These are phyloP conservation scores for Arthrobotrys iridis DNA, from an alignment of 2,329 filamentous ascomycete species.

Conservation along the genomic window DNA sequence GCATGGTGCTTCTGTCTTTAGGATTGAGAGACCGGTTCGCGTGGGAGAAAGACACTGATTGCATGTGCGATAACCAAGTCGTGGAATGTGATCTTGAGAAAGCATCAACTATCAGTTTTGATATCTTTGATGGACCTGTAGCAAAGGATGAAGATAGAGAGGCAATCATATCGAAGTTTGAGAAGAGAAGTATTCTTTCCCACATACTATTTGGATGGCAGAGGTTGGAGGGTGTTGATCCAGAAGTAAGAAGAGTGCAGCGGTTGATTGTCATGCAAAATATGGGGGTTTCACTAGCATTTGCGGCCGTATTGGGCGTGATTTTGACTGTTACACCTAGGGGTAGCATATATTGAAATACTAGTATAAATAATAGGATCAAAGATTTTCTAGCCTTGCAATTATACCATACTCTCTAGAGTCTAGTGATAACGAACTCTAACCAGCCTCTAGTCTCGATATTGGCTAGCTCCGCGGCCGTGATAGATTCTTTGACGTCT, in stretches of 20 bases:
- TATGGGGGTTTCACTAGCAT: constrained; percentile 19
- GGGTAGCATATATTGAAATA: constrained; percentile 30
- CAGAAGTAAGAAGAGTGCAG: constrained; percentile 35
- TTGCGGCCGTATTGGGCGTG: not conserved
- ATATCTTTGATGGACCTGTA: constrained; percentile 46
- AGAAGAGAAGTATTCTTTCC: constrained; percentile 22
- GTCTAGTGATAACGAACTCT: constrained; percentile 32
- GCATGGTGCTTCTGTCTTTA: constrained; percentile 28
- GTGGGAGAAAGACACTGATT: constrained; percentile 42
- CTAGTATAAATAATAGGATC: not conserved
- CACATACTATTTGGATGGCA: constrained; percentile 41
- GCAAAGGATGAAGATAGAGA: constrained; percentile 27
- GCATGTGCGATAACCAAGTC: constrained; percentile 6
- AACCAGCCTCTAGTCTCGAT: constrained; percentile 23
- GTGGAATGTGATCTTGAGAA: constrained; percentile 37
- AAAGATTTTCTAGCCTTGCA: not conserved
- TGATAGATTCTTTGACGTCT: constrained; percentile 1
- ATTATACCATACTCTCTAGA: not conserved
- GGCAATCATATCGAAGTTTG: constrained; percentile 14
- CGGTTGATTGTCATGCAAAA: constrained; percentile 45
- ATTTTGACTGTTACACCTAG: constrained; percentile 25
- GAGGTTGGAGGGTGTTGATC: constrained; percentile 25
- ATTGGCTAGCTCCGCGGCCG: not conserved
- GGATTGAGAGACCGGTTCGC: constrained; percentile 38
- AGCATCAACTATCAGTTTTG: constrained; percentile 34